These are phyloP conservation scores for Phialemoniopsis sp. DNA, from an alignment of 2,329 filamentous ascomycete species.

Conservation along the genomic window DNA sequence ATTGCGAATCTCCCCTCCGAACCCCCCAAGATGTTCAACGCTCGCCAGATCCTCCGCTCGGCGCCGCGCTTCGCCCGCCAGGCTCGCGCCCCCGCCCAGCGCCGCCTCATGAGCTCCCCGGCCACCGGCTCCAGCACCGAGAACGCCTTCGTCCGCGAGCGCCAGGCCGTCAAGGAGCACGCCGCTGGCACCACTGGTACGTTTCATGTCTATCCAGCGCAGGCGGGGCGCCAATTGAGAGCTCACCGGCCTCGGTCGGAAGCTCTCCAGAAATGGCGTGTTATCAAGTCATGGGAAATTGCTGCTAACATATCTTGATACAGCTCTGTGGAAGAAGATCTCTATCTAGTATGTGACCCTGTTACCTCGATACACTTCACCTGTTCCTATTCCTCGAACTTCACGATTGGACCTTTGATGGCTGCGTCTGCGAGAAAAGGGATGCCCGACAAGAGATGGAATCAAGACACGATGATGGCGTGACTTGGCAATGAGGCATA, in stretches of 20 bases:
- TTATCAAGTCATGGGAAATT: background rate
- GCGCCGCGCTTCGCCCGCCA: slow-evolving; percentile 60
- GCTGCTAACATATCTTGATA: slow-evolving; percentile 24
- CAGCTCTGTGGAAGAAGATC: slow-evolving; percentile 94
- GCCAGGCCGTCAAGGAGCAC: slow-evolving; percentile 85
- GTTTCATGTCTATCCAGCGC: slow-evolving; percentile 29
- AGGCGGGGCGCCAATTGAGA: too few species aligned
- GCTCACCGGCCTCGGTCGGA: too few species aligned
- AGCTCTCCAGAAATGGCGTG: background rate
- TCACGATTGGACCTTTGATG: too few species aligned
- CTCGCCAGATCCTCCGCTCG: slow-evolving; percentile 54
- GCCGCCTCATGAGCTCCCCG: slow-evolving; percentile 7
- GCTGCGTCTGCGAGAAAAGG: too few species aligned
- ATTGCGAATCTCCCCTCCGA: background rate
- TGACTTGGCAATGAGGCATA: too few species aligned
- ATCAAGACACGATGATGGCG: background rate
- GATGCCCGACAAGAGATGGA: background rate
- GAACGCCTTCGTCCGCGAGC: slow-evolving; percentile 92
- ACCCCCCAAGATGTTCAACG: slow-evolving; percentile 4
- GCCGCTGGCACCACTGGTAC: slow-evolving; percentile 78
- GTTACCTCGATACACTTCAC: background rate
- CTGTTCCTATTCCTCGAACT: too few species aligned
- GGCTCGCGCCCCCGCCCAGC: slow-evolving; percentile 10
- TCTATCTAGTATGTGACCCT: slow-evolving; percentile 77
- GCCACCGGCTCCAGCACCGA: slow-evolving; percentile 57